Base-by-base conservation (phyloP, 208 protist genomes). In the Tritrichomonas foetus region DNA sequence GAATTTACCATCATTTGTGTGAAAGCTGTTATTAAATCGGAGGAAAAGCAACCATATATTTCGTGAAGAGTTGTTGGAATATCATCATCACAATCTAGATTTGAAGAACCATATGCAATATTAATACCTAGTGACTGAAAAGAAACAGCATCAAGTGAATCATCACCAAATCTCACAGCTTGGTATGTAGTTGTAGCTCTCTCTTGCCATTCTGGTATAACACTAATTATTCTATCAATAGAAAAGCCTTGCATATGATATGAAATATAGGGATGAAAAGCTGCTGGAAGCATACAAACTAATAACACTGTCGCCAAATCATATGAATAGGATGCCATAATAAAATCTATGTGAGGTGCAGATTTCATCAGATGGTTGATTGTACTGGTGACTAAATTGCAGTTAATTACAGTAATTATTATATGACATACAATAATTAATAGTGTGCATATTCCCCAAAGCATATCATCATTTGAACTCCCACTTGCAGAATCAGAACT, bases 321-420 rank as follows among this genome's bases (percentile, higher is more conserved):
- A 82, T 82, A 82, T n/a, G 74, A 82, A 82, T 82, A 82, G n/a
- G 41, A 20, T 47, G 41, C 74, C 41, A 82, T 82, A 14, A 82
- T 49, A 50, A 50, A 82, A 53, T 82, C 41, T 25, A 82, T 50
- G 3, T 82, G 74, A 50, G 74, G 74, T 53, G 74, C 74, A 50
- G 74, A 50, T 13, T 44, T 27, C 3, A 11, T 44, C 3, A 75
- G 20, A 47, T 75, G 33, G 20, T 75, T 41, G 2, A 27, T 36
- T 20, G 33, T 25, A 47, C 69, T 75, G 3, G 50, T 50, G 0
- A 50, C 3, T 20, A 50, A 82, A 11, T 47, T 47, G 20, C 69
- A 27, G 8, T 47, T 47, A 13, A 75, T 11, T 13, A 75, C 1
- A 75, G 3, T 3, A 44, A 36, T 11, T 25, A 20, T 20, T 25